Base-by-base conservation (phyloP, 345 rosid species). In the Corchorus capsularis region DNA sequence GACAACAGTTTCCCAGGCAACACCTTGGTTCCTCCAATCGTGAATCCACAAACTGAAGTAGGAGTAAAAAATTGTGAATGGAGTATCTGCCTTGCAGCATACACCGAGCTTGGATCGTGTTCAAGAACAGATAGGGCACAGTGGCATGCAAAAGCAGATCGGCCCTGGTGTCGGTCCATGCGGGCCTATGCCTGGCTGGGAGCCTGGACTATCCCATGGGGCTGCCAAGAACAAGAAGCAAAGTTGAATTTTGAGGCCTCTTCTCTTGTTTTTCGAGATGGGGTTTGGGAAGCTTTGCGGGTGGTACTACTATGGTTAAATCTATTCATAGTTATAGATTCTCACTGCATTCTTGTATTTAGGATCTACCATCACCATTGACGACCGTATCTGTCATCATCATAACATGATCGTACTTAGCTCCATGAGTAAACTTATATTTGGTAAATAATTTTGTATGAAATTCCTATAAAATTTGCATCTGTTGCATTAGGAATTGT, bases 1-100 rank as follows among this genome's bases (percentile, higher is more conserved):
- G 87, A 72, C 57, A 54, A 68, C 61, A 50, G 78, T 75, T 81
- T 79, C 81, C 71, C 55, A 13, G 66, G 65, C 69, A 77, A 71
- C 73, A 74, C 35, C 65, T 32, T 80, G 56, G 69, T 79, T 71
- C 80, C 81, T 13, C 53, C 74, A 35, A 74, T 63, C 5, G 73
- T 63, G 49, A 79, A 79, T 67, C 56, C 69, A 47, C 79, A 35
- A 50, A 71, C 69, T 11, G 70, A 74, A 50, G 69, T 68, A 11
- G 76, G 67, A 27, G 78, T 56, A 35, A 80, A 71, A 37, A 75
- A 74, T 32, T 32, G 73, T 68, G 65, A 69, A 63, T 69, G 72
- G 56, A 14, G 46, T 61, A 39, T 71, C 85, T 27, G 50, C 76
- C 8, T 19, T 78, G 78, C 84, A 52, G 68, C 75, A 66, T 52